A percentile compares a stretch with the other conserved stretches of the same genome.
These are phyloP conservation scores for Butyriboletus loyo DNA, from an alignment of 768 basidiomycete species.

Conservation along the genomic window DNA sequence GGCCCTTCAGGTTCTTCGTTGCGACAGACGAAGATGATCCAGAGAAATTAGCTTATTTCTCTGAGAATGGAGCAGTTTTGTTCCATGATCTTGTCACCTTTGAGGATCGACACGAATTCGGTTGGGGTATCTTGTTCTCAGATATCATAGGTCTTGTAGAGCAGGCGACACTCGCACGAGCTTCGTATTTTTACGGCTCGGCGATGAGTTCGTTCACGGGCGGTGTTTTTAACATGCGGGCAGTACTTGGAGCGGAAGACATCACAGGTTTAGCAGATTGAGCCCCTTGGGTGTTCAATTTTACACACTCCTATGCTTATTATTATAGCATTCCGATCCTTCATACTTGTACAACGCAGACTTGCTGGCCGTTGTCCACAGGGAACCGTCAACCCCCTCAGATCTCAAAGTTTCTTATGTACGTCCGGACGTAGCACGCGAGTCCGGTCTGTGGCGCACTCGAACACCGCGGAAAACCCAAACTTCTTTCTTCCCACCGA, in stretches of 20 bases:
- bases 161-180: conserved; percentile 35
- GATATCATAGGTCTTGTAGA: conserved; percentile 41
- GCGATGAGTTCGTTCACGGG: conserved; percentile 39
- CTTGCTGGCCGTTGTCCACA: not conserved
- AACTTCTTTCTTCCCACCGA: conserved; percentile 51
- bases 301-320: conserved; percentile 1
- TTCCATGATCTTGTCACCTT: conserved; percentile 38
- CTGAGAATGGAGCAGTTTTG: conserved; percentile 34
- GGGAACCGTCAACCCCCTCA: not conserved
- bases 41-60: conserved; percentile 29
- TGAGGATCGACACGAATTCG: conserved; percentile 36
- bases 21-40: conserved; percentile 39
- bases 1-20: conserved; percentile 25
- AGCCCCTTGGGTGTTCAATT: conserved; percentile 1
- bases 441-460: conserved; percentile 29
- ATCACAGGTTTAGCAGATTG: conserved; percentile 34
- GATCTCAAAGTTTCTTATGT: conserved; percentile 5
- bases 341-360: conserved; percentile 14
- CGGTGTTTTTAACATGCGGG: conserved; percentile 38
- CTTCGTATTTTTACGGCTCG: conserved; percentile 39
- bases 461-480: conserved; percentile 58
- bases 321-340: conserved; percentile 1
- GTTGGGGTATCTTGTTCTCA: conserved; percentile 40
- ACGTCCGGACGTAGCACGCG: conserved; percentile 25
- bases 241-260: conserved; percentile 33